phyloP scores from a whole-genome alignment of 352 stramenopile species.

The Saprolegnia diclina region DNA sequence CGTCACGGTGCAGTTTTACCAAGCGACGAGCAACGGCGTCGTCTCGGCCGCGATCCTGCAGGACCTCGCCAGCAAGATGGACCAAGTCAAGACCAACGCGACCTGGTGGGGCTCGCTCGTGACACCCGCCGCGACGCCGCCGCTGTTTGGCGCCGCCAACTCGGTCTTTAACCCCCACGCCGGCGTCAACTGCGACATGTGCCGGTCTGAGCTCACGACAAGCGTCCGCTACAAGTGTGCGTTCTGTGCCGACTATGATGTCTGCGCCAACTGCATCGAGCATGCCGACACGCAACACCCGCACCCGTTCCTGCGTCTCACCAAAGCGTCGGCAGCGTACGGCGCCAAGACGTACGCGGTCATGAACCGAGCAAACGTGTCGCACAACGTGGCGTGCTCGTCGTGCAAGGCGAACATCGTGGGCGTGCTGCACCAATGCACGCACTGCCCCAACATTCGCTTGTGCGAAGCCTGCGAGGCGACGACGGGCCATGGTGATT shows the following conservation, averaged over 20 bases:
- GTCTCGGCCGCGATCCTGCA: conserved; percentile 13
- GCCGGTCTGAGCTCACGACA: not conserved
- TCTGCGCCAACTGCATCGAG: conserved; percentile 2
- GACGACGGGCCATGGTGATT: conserved; percentile 11
- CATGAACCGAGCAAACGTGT: not conserved
- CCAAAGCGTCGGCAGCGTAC: not conserved
- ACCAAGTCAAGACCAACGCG: conserved; percentile 16
- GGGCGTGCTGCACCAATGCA: conserved; percentile 26
- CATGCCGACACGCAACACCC: not conserved
- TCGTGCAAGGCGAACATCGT: conserved; percentile 9
- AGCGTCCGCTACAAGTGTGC: conserved; percentile 11
- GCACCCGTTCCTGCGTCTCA: conserved; percentile 22
- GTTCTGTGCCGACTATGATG: conserved; percentile 11
- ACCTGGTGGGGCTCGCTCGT: conserved; percentile 24
- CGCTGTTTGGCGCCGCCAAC: not conserved
- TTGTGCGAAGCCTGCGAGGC: conserved; percentile 22
- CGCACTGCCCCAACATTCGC: conserved; percentile 1
- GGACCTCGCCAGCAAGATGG: conserved; percentile 15
- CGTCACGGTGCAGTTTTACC: conserved; percentile 26
- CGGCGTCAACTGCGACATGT: conserved; percentile 13
- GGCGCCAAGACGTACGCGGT: conserved; percentile 7
- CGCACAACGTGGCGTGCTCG: not conserved
- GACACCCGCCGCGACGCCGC: not conserved
- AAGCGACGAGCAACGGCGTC: conserved; percentile 26
- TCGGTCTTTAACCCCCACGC: not conserved